These are phyloP conservation scores for Yamadazyma sp. DNA, from an alignment of 1,139 yeast species.

Conservation along the genomic window DNA sequence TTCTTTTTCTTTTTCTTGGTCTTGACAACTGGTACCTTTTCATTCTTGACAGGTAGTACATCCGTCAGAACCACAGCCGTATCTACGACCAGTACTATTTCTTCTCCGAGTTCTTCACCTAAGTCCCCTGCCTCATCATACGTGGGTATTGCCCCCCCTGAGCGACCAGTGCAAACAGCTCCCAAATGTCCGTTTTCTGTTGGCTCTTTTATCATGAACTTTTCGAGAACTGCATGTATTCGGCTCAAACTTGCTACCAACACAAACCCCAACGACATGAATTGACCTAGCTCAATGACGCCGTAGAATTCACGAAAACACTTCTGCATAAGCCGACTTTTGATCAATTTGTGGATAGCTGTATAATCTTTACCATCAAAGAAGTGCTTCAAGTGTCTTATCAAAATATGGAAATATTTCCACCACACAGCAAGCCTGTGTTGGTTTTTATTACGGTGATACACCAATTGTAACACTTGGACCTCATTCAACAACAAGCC, in stretches of 20 bases:
- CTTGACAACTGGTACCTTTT: conserved; percentile 15
- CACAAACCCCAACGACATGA: conserved; percentile 70
- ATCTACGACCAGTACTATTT: no score
- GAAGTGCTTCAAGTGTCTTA: conserved; percentile 52
- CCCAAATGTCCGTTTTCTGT: background rate
- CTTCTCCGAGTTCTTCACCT: background rate
- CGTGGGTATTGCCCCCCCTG: no score
- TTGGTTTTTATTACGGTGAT: conserved; percentile 75
- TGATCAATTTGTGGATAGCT: conserved; percentile 32
- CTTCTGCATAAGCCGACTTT: conserved; percentile 39
- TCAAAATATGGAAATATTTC: conserved; percentile 62
- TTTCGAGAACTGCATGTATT: conserved; percentile 32
- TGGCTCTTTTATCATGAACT: background rate
- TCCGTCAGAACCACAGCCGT: no score
- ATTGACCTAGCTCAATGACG: conserved; percentile 75
- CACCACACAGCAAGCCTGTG: conserved; percentile 80
- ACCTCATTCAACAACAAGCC: conserved; percentile 41
- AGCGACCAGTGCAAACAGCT: no score
- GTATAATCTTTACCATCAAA: conserved; percentile 16
- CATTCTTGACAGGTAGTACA: conserved; percentile 2
- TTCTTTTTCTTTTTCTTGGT: conserved; percentile 20
- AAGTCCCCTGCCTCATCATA: background rate
- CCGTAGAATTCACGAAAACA: conserved; percentile 66
- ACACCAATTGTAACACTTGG: conserved; percentile 56
- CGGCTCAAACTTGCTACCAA: conserved; percentile 59